Evolutionary conservation across 805 yeast species (phyloP).

Genomic region (Wickerhamomyces mucosus): DNA sequence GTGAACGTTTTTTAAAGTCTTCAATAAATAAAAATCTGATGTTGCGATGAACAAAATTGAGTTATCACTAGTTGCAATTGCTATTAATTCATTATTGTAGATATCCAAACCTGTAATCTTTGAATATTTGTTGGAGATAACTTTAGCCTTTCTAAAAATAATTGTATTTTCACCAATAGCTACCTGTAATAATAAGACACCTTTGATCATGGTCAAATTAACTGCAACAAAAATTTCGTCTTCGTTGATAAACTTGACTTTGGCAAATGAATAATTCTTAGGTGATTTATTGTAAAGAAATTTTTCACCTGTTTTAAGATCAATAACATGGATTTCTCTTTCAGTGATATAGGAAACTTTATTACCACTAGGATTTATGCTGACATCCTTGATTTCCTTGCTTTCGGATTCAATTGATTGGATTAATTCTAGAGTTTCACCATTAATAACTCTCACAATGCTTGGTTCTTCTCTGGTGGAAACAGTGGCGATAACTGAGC

Average conservation of each 20-base stretch:
- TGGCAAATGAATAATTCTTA: conserved; percentile 24
- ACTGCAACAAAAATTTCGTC: conserved; percentile 33
- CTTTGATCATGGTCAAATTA: conserved; percentile 29
- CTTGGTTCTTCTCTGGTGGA: conserved; percentile 56
- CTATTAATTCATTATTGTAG: conserved; percentile 24
- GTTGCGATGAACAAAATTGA: conserved; percentile 50
- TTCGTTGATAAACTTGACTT: conserved; percentile 32
- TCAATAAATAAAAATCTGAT: conserved; percentile 40
- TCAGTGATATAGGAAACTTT: conserved; percentile 55
- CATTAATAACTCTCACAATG: conserved; percentile 48
- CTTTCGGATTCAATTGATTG: conserved; percentile 40
- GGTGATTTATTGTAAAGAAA: conserved; percentile 12
- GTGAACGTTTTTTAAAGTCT: conserved; percentile 55
- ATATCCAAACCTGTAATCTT: conserved; percentile 49
- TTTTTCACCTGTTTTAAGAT: conserved; percentile 7
- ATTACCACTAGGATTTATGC: conserved; percentile 59
- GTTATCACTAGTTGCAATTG: conserved; percentile 45
- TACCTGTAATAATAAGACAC: conserved; percentile 26
- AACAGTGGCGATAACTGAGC: conserved; percentile 56
- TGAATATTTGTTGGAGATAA: conserved; percentile 37
- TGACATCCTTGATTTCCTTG: conserved; percentile 50
- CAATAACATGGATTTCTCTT: conserved; percentile 26
- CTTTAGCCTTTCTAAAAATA: conserved; percentile 25
- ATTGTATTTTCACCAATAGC: conserved; percentile 8
- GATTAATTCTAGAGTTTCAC: conserved; percentile 41